phyloP scores from a whole-genome alignment of 768 basidiomycete genomes.

The Trametes sanguinea region DNA sequence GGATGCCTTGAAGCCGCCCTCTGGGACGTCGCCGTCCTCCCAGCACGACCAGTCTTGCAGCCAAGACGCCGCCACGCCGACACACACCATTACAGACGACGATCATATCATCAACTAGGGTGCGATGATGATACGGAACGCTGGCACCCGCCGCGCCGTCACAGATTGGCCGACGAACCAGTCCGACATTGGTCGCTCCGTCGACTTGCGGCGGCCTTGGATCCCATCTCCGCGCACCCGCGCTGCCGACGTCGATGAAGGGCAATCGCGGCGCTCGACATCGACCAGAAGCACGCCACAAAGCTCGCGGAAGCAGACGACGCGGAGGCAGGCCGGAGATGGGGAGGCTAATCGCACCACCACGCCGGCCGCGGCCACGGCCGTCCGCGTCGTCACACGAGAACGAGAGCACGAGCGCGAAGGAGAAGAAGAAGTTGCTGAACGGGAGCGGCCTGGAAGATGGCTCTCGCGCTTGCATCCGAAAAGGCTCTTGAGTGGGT shows the following conservation, averaged over 20 bases:
- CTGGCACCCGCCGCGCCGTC: not conserved
- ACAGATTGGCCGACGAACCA: constrained; percentile 22
- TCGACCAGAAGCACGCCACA: constrained; percentile 3
- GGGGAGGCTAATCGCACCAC: not conserved
- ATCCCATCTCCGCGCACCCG: constrained; percentile 21
- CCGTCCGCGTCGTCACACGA: no score
- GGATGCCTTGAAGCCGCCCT: not conserved
- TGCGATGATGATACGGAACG: no score
- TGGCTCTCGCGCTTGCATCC: constrained; percentile 16
- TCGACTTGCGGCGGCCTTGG: constrained; percentile 25
- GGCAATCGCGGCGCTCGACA: constrained; percentile 4
- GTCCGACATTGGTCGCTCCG: constrained; percentile 3
- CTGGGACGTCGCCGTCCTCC: not conserved
- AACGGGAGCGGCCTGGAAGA: constrained; percentile 9
- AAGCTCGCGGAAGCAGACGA: constrained; percentile 3
- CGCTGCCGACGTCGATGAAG: not conserved
- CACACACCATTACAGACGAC: not conserved
- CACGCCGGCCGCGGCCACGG: no score
- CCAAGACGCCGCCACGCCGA: not conserved
- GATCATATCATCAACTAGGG: no score
- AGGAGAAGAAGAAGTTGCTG: no score
- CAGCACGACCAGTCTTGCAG: not conserved
- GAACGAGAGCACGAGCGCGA: no score
- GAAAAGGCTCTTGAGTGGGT: constrained; percentile 18
- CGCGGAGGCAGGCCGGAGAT: constrained; percentile 12